phyloP scores from a whole-genome alignment of 805 yeast species.

The Kodamaea sagamina region DNA sequence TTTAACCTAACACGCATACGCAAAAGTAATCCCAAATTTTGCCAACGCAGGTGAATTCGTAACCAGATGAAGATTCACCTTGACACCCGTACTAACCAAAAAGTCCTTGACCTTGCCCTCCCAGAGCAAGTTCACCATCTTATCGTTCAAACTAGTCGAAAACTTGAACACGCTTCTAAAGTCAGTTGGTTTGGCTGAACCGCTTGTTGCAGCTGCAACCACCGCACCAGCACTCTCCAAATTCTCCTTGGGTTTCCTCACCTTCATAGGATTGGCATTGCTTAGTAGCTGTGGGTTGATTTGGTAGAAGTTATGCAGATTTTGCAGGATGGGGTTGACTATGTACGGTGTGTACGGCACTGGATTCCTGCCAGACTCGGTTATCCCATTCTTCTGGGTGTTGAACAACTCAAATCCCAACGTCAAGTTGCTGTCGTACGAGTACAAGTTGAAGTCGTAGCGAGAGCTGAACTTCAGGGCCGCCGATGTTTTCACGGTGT shows the following conservation, averaged over 20 bases:
- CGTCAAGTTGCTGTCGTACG: slow-evolving; percentile 83
- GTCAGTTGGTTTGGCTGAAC: not conserved
- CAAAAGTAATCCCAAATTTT: slow-evolving; percentile 60
- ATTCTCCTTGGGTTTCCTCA: slow-evolving; percentile 7
- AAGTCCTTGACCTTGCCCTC: slow-evolving; percentile 85
- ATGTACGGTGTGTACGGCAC: slow-evolving; percentile 10
- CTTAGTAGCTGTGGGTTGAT: slow-evolving; percentile 28
- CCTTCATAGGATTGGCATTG: slow-evolving; percentile 4
- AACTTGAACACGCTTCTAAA: slow-evolving; percentile 73
- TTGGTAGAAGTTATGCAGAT: slow-evolving; percentile 27
- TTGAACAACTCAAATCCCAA: slow-evolving; percentile 86
- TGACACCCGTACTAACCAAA: slow-evolving; percentile 72
- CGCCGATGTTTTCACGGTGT: slow-evolving; percentile 77
- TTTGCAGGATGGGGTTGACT: slow-evolving; percentile 25
- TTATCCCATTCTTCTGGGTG: slow-evolving; percentile 17
- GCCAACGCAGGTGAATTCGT: slow-evolving; percentile 49
- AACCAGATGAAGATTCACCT: slow-evolving; percentile 40
- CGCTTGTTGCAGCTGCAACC: not conserved
- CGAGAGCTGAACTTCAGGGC: slow-evolving; percentile 77
- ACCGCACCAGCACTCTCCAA: slow-evolving; percentile 1
- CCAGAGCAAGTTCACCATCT: slow-evolving; percentile 70
- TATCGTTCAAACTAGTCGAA: slow-evolving; percentile 67
- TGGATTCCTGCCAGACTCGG: not conserved
- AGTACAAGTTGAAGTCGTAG: slow-evolving; percentile 87
- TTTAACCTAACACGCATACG: slow-evolving; percentile 60